These are phyloP conservation scores for Schizochytrium sp. DNA, from an alignment of 108 stramenopile genomes.

Conservation along the genomic window DNA sequence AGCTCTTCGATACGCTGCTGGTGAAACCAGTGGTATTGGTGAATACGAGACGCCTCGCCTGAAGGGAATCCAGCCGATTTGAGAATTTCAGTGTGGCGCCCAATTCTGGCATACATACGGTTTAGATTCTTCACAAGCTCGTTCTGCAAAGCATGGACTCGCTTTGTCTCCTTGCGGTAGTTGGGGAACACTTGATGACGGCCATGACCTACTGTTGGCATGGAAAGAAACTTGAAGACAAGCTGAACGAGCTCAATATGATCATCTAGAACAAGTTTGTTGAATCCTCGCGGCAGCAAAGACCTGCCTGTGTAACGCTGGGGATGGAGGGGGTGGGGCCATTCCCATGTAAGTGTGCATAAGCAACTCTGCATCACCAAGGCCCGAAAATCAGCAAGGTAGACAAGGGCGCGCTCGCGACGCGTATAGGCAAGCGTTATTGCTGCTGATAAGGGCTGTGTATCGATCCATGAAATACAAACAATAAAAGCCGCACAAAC, in stretches of 20 bases:
- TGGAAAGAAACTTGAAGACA: conserved; percentile 28
- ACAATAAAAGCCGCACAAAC: too few relatives aligned
- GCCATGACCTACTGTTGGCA: conserved; percentile 40
- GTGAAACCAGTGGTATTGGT: conserved; percentile 64
- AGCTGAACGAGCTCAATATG: conserved; percentile 38
- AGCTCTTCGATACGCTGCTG: conserved; percentile 64
- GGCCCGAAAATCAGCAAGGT: conserved; percentile 57
- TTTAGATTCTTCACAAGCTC: conserved; percentile 38
- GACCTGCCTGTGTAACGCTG: background rate
- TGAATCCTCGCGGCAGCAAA: background rate
- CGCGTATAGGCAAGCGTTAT: conserved; percentile 26
- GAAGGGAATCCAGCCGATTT: conserved; percentile 61
- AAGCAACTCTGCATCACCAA: conserved; percentile 9
- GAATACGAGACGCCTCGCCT: conserved; percentile 65
- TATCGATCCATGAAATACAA: background rate
- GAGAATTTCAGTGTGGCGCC: conserved; percentile 55
- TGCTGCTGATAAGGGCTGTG: conserved; percentile 5
- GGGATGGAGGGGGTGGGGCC: background rate
- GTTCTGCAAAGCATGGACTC: conserved; percentile 38
- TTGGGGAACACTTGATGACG: conserved; percentile 50
- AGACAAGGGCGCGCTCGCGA: conserved; percentile 15
- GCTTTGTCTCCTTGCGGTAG: conserved; percentile 7
- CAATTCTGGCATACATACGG: background rate
- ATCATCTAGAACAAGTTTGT: background rate
- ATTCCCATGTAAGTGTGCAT: conserved; percentile 24